A percentile compares a stretch with the other conserved stretches of the same genome.
Evolutionary conservation across 768 basidiomycete species (phyloP).

Genomic region (Pisolithus tinctorius): DNA sequence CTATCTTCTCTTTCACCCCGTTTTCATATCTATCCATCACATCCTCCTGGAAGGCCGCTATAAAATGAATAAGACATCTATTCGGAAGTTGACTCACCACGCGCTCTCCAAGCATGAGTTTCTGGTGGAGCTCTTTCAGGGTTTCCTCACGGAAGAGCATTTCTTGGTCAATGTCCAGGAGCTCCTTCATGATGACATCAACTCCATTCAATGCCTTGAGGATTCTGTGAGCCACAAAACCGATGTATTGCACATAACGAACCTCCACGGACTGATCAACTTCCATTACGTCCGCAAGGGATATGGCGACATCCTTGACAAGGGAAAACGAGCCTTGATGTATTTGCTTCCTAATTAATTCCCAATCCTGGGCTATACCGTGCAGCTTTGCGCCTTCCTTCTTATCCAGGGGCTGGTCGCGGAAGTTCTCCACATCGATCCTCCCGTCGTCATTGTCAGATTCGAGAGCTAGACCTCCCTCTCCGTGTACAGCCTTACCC

Average conservation of each 20-base stretch:
- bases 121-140: conserved; percentile 51
- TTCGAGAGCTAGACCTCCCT: conserved; percentile 18
- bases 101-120: conserved; percentile 46
- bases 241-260: conserved; percentile 8
- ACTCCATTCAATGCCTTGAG: conserved; percentile 50
- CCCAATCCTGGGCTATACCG: conserved; percentile 61
- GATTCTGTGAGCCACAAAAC: not conserved
- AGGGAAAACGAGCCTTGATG: conserved; percentile 37
- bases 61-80: not conserved
- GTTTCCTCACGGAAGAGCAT: conserved; percentile 50
- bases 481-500: conserved; percentile 13
- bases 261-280: conserved; percentile 49
- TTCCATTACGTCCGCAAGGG: conserved; percentile 58
- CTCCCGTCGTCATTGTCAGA: conserved; percentile 42
- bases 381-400: conserved; percentile 45
- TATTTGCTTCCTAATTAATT: conserved; percentile 42
- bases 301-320: conserved; percentile 46
- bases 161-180: conserved; percentile 60
- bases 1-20: conserved; percentile 35
- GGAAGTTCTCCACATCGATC: conserved; percentile 58
- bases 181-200: conserved; percentile 59
- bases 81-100: conserved; percentile 41
- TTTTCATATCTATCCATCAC: conserved; percentile 44
- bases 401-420: conserved; percentile 58
- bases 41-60: conserved; percentile 37